These are phyloP conservation scores for Sarcomyxa edulis DNA, from an alignment of 768 basidiomycete genomes.

Conservation along the genomic window DNA sequence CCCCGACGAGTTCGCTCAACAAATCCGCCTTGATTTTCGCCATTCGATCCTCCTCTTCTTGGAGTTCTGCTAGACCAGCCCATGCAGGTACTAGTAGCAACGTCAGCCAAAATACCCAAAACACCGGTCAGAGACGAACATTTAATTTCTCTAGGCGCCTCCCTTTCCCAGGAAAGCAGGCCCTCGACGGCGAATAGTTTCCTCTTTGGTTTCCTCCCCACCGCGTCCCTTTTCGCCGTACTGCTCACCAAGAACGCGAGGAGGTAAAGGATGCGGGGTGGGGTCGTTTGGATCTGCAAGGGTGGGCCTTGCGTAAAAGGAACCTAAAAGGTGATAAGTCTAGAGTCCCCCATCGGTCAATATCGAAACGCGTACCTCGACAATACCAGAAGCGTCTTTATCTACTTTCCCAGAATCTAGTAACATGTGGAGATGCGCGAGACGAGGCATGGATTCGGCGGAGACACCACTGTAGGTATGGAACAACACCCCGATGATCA, in stretches of 20 bases:
- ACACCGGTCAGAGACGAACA: conserved; percentile 10
- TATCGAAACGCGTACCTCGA: conserved; percentile 18
- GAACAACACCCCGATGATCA: conserved; percentile 58
- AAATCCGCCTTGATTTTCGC: conserved; percentile 68
- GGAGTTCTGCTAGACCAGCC: conserved; percentile 46
- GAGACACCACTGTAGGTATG: conserved; percentile 56
- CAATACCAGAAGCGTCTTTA: conserved; percentile 23
- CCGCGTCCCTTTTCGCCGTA: conserved; percentile 64
- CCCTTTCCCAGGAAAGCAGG: conserved; percentile 42
- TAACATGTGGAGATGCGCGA: conserved; percentile 58
- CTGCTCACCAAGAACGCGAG: conserved; percentile 66
- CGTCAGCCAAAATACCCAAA: conserved; percentile 8
- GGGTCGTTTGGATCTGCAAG: conserved; percentile 55
- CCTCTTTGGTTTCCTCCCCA: conserved; percentile 70
- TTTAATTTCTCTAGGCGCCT: conserved; percentile 32
- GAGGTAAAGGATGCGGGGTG: conserved; percentile 59
- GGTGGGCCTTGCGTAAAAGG: conserved; percentile 33
- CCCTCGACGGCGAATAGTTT: conserved; percentile 68
- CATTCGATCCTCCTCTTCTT: conserved; percentile 41
- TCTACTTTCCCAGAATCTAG: conserved; percentile 54
- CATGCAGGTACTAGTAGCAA: conserved; percentile 44
- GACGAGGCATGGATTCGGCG: conserved; percentile 39
- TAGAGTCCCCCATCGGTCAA: conserved; percentile 2
- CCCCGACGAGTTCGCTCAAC: conserved; percentile 63
- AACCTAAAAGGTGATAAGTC: conserved; percentile 27